These are phyloP conservation scores for Puccinia sorghi DNA, from an alignment of 1,284 basidiomycete species.

Conservation along the genomic window DNA sequence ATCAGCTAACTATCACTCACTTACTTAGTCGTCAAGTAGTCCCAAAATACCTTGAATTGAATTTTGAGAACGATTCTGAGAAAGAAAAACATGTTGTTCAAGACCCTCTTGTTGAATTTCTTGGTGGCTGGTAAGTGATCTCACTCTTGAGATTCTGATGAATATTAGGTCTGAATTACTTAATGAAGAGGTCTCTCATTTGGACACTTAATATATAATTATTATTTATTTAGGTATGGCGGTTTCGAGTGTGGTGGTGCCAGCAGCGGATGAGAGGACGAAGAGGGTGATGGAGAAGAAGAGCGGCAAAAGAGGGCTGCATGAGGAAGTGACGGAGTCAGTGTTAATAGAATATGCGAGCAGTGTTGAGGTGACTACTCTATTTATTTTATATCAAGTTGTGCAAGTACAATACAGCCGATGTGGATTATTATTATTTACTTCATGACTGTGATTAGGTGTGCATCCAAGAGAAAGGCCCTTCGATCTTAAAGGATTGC, in stretches of 20 bases:
- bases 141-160: not conserved
- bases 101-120: slow-evolving; percentile 14
- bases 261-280: not conserved
- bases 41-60: slow-evolving; percentile 14
- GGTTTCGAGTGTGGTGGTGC: slow-evolving; percentile 10
- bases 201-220: too few species aligned
- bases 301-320: not conserved
- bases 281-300: not conserved
- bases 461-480: not conserved
- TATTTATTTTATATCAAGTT: not conserved
- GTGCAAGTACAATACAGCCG: too few species aligned
- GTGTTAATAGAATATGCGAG: slow-evolving; percentile 13
- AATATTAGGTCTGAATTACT: not conserved
- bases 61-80: not conserved
- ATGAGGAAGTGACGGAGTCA: not conserved
- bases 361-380: not conserved
- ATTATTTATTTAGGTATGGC: slow-evolving; percentile 10
- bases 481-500: slow-evolving; percentile 3
- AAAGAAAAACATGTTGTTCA: slow-evolving; percentile 25
- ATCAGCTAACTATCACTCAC: slow-evolving; percentile 3
- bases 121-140: slow-evolving; percentile 32
- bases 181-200: too few species aligned
- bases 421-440: too few species aligned
- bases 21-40: not conserved
- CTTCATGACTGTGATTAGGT: not conserved